phyloP scores from a whole-genome alignment of 2,329 filamentous ascomycete genomes.

The Fusarium sp. region DNA sequence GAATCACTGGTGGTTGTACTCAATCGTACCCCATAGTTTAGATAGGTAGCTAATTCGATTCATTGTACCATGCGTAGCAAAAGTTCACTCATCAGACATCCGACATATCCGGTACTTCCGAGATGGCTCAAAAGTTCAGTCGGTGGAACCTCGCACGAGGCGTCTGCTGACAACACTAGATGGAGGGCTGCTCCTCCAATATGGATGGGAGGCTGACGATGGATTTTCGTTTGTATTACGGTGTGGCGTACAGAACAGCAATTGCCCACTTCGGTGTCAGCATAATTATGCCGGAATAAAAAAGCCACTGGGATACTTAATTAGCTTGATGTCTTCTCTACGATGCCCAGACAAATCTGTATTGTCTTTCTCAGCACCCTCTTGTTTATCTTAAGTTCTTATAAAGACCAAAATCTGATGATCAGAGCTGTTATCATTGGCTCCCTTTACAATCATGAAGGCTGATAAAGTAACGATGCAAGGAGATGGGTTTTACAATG shows the following conservation, averaged over 20 bases:
- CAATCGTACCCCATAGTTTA: too few species aligned
- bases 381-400: too few species aligned
- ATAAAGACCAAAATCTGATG: neutral
- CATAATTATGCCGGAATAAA: neutral
- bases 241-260: neutral
- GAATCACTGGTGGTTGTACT: too few species aligned
- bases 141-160: too few species aligned
- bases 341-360: too few species aligned
- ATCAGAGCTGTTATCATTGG: rapidly evolving
- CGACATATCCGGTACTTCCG: too few species aligned
- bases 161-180: neutral
- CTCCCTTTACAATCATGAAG: rapidly evolving
- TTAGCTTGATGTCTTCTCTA: neutral
- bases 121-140: too few species aligned
- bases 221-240: neutral
- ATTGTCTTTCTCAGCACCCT: neutral
- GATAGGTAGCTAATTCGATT: too few species aligned
- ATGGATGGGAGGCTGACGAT: neutral
- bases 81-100: too few species aligned
- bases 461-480: neutral
- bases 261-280: neutral
- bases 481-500: neutral
- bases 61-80: too few species aligned
- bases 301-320: neutral
- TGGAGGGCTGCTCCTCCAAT: neutral